These are phyloP conservation scores for Chlorella sp. DNA, from an alignment of 139 green algal genomes.

Conservation along the genomic window DNA sequence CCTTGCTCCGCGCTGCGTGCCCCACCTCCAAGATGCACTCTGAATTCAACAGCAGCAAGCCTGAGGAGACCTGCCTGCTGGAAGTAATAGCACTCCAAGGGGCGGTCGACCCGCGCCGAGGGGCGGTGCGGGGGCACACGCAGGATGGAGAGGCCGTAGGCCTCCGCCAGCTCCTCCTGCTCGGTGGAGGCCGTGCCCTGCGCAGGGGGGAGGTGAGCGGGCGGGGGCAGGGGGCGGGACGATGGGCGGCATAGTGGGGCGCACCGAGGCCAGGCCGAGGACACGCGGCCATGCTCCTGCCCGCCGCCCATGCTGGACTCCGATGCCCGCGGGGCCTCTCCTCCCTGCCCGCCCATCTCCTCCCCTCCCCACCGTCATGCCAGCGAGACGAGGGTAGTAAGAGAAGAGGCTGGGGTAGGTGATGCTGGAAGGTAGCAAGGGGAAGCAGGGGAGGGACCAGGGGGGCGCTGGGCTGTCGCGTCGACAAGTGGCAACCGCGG, in stretches of 20 bases:
- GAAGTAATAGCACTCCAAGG: slow-evolving; percentile 56
- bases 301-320: no score
- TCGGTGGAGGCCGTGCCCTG: slow-evolving; percentile 55
- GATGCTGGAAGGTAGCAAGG: slow-evolving; percentile 47
- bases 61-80: not conserved
- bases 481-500: no score
- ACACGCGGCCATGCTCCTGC: not conserved
- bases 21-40: not conserved
- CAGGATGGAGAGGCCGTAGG: slow-evolving; percentile 71
- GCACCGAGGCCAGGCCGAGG: not conserved
- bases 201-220: not conserved
- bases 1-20: no score
- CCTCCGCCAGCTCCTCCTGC: slow-evolving; percentile 55
- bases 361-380: slow-evolving; percentile 71
- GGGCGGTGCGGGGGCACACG: slow-evolving; percentile 83
- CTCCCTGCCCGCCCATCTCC: no score
- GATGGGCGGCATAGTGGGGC: no score
- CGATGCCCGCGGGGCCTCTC: no score
- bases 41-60: not conserved
- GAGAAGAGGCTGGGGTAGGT: slow-evolving; percentile 78
- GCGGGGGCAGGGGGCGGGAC: no score
- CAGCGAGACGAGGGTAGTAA: slow-evolving; percentile 64
- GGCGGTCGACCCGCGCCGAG: slow-evolving; percentile 57
- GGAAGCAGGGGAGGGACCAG: no score
- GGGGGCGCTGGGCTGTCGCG: no score